Percentiles rank a stretch among this genome's conserved stretches.
Evolutionary conservation across 2,329 filamentous ascomycete genomes (phyloP).

Genomic region (Trichoderma brevicompactum): DNA sequence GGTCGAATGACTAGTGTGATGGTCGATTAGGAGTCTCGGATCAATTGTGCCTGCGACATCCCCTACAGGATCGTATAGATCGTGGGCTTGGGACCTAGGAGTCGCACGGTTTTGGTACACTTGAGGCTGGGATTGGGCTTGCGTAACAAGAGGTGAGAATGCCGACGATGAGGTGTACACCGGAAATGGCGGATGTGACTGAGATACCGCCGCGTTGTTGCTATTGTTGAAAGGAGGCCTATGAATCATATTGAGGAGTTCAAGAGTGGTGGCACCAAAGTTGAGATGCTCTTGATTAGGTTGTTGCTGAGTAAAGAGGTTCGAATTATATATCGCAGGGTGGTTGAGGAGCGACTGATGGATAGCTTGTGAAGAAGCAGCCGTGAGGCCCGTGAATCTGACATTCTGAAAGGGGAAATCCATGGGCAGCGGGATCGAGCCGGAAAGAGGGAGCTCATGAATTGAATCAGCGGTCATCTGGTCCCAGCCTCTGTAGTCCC

Average conservation of each 20-base stretch:
- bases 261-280: neutral
- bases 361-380: neutral
- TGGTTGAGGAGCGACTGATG: neutral
- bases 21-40: constrained; percentile 4
- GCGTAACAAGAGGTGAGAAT: neutral
- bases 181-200: neutral
- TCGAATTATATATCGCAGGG: neutral
- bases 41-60: constrained; percentile 18
- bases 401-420: neutral
- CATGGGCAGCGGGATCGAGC: neutral
- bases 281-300: neutral
- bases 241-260: neutral
- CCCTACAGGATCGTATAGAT: neutral
- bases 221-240: neutral
- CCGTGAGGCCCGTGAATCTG: neutral
- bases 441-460: neutral
- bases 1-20: neutral
- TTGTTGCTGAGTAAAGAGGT: neutral
- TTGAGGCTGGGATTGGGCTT: neutral
- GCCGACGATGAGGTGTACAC: neutral
- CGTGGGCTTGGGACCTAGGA: neutral
- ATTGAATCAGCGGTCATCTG: neutral
- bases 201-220: neutral
- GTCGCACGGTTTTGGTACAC: neutral
- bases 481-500: neutral